Percentiles rank a stretch among this genome's conserved stretches.
phyloP scores from a whole-genome alignment of 75 land plant species.

The Picea sitchensis region DNA sequence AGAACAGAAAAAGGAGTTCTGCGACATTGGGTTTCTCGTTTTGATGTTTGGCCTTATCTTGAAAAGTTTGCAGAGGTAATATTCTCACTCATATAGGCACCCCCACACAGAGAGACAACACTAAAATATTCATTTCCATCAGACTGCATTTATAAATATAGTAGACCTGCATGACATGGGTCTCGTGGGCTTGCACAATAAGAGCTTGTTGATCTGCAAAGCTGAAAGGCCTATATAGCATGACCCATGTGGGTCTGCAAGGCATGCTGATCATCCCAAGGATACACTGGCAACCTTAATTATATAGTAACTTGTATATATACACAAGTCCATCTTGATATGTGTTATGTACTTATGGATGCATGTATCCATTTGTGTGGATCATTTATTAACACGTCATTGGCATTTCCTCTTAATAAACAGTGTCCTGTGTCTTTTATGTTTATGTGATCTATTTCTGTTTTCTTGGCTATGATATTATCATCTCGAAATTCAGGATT shows the following conservation, averaged over 20 bases:
- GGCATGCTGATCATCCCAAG: no score
- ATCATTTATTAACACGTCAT: conserved; percentile 40
- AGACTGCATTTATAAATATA: conserved; percentile 65
- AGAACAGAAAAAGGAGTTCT: conserved; percentile 46
- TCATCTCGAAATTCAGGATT: conserved; percentile 63
- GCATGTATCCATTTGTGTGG: not conserved
- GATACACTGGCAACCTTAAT: no score
- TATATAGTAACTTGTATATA: no score
- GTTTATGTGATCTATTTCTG: conserved; percentile 65
- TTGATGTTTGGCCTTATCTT: conserved; percentile 74
- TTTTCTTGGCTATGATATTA: conserved; percentile 44
- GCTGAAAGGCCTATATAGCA: no score
- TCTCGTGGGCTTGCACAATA: conserved; percentile 36
- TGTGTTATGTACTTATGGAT: not conserved
- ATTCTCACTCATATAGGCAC: not conserved
- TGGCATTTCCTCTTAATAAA: conserved; percentile 48
- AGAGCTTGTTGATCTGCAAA: conserved; percentile 72
- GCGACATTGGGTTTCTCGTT: conserved; percentile 63
- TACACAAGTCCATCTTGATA: not conserved
- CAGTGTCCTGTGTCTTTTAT: conserved; percentile 65
- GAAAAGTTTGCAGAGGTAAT: conserved; percentile 61
- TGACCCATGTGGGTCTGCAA: no score
- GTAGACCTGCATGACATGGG: conserved; percentile 55
- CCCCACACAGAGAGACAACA: conserved; percentile 77
- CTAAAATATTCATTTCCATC: conserved; percentile 44